Evolutionary conservation across 805 yeast species (phyloP).

Genomic region (Cephaloascus fragrans): DNA sequence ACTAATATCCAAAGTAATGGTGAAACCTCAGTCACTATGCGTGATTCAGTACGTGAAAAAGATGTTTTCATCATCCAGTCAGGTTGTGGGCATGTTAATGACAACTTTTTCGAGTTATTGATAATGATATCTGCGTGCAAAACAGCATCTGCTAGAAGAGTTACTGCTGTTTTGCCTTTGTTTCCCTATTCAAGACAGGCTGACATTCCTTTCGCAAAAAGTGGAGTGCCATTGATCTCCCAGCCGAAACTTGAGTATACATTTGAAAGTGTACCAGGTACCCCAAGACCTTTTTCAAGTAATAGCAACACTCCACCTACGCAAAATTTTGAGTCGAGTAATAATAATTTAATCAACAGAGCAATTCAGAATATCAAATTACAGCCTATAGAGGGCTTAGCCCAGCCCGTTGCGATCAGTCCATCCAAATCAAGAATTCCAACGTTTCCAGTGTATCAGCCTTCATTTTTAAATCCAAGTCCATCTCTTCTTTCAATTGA

Average conservation of each 20-base stretch:
- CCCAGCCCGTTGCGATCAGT: constrained; percentile 1
- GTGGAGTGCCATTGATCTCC: constrained; percentile 55
- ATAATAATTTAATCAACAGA: constrained; percentile 1
- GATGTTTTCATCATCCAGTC: constrained; percentile 88
- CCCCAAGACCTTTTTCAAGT: constrained; percentile 33
- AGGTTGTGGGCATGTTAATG: constrained; percentile 85
- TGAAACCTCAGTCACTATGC: constrained; percentile 80
- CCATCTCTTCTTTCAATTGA: not conserved
- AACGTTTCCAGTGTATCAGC: not conserved
- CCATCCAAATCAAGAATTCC: constrained; percentile 1
- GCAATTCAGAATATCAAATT: constrained; percentile 7
- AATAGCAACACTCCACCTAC: constrained; percentile 2
- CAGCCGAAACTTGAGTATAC: constrained; percentile 24
- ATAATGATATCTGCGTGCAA: constrained; percentile 89
- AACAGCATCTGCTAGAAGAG: constrained; percentile 80
- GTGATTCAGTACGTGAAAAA: constrained; percentile 89
- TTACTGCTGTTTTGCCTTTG: constrained; percentile 85
- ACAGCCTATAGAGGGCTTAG: not conserved
- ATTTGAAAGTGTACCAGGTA: constrained; percentile 41
- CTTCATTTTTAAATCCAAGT: not conserved
- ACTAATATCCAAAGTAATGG: constrained; percentile 56
- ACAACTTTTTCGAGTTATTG: constrained; percentile 71
- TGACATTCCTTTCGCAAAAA: constrained; percentile 74
- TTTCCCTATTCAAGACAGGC: constrained; percentile 97
- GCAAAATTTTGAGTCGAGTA: constrained; percentile 1